Conservation (phyloP, 78 protist genomes). For the Cavenderia fasciculata region DNA sequence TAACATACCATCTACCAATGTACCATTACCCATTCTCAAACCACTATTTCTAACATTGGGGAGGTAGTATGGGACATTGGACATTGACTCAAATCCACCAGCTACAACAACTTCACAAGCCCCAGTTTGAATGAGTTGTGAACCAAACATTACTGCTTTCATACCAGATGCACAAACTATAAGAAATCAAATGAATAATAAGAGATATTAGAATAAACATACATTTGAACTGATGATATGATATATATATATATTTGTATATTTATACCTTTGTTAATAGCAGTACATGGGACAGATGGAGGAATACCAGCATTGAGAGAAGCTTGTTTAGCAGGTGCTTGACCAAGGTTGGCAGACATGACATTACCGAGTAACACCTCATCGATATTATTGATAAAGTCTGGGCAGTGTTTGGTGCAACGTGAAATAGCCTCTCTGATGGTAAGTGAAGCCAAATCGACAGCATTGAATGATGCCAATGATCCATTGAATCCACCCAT, state of each 20-base stretch:
- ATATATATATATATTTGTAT: no score
- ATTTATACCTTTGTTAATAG: constrained; percentile 59
- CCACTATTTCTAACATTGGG: constrained; percentile 79
- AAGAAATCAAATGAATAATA: no score
- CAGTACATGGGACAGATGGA: constrained; percentile 37
- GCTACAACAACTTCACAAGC: constrained; percentile 79
- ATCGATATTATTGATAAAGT: constrained; percentile 3
- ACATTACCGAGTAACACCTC: constrained; percentile 94
- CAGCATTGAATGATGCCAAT: constrained; percentile 74
- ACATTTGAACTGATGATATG: no score
- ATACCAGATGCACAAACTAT: constrained; percentile 97
- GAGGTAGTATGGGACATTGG: constrained; percentile 92
- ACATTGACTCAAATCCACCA: constrained; percentile 99
- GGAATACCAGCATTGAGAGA: constrained; percentile 82
- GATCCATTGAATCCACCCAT: constrained; percentile 84
- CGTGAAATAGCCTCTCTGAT: constrained; percentile 79
- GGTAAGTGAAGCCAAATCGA: constrained; percentile 86
- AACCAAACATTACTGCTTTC: constrained; percentile 94
- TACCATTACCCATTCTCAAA: constrained; percentile 77
- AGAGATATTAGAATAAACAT: no score
- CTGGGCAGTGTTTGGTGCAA: not conserved
- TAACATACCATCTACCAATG: constrained; percentile 81
- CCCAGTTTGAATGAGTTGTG: constrained; percentile 87
- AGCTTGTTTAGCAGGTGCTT: constrained; percentile 94
- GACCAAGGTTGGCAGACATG: constrained; percentile 58